Base-by-base conservation (phyloP, 2,329 filamentous ascomycete species). In the Sarocladiaceae sp. region DNA sequence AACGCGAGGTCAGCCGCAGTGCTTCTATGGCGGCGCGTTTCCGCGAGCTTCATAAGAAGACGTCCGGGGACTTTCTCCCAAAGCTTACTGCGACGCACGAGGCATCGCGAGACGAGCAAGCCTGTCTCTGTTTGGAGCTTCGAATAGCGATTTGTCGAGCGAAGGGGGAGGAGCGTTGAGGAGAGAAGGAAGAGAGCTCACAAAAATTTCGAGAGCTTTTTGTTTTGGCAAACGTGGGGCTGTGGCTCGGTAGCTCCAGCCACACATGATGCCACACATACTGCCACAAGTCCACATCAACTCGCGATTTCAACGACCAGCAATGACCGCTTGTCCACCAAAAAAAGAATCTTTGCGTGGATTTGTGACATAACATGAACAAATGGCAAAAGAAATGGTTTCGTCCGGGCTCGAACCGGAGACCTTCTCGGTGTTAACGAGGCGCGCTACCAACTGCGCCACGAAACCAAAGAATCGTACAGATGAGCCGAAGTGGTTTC, bases 31-130 rank as follows among this genome's bases (percentile, higher is more conserved):
- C 92, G 92, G 90, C 90, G 92, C 90, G 89, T 97, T 96, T 95
- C 90, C 90, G 90, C 92, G 82, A 64, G 64, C 65, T 66, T 49
- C 65, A 53, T 59, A 67, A 66, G 62, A 71, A 75, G 79, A 79
- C 80, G 92, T 97, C 93, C 93, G 93, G 93, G 93, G 93, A 97
- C 93, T 97, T 97, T 97, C 93, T 96, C 93, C 93, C 91, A 94
- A 97, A 97, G 92, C 92, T 60, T 65, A 26, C 3, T 33, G 15
- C 26, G n/a, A 29, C 10, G 26, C 25, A 25, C 25, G 26, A 48
- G 18, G 22, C 7, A 44, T 44, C 44, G 61, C 65, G 63, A 66
- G 58, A 64, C 67, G 66, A 72, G 59, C 70, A 62, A 62, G 57
- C 58, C 55, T 51, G 66, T 82, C 78, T 88, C 90, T 87, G 90